Conservation (phyloP, 768 basidiomycete species). For the Trichaptum fuscoviolaceum region DNA sequence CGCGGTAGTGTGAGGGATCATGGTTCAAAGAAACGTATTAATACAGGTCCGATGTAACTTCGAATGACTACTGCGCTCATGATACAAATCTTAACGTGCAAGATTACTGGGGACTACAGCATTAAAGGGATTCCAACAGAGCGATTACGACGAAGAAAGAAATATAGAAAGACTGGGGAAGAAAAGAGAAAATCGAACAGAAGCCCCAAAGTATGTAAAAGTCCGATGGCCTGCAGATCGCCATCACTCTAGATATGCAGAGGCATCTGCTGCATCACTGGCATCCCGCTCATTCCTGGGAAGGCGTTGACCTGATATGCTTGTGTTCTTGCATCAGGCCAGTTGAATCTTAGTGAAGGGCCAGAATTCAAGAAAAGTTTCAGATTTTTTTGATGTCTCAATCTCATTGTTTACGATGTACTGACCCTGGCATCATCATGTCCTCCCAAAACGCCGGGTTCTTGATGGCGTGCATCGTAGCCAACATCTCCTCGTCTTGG, state of each 20-base stretch:
- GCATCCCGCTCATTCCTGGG: not conserved
- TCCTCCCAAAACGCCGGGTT: slow-evolving; percentile 70
- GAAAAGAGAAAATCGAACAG: too few species aligned
- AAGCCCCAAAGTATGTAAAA: not conserved
- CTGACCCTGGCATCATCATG: slow-evolving; percentile 83
- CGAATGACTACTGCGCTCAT: not conserved
- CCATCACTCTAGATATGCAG: not conserved
- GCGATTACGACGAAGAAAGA: not conserved
- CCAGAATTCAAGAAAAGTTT: not conserved
- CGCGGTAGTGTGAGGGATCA: not conserved
- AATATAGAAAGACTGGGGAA: too few species aligned
- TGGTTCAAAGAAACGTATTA: not conserved
- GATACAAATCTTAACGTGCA: not conserved
- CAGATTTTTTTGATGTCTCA: not conserved
- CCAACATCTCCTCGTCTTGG: slow-evolving; percentile 51
- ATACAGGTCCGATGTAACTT: slow-evolving; percentile 1
- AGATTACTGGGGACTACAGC: not conserved
- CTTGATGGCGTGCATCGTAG: slow-evolving; percentile 68
- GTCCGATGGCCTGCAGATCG: not conserved
- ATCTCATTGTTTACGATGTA: slow-evolving; percentile 4
- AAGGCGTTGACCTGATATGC: slow-evolving; percentile 2
- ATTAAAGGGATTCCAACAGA: not conserved
- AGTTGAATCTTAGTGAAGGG: not conserved
- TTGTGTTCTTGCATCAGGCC: not conserved
- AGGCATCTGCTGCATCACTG: not conserved